Evolutionary conservation across 306 rosid species (phyloP).

Genomic region (Vicia faba): DNA sequence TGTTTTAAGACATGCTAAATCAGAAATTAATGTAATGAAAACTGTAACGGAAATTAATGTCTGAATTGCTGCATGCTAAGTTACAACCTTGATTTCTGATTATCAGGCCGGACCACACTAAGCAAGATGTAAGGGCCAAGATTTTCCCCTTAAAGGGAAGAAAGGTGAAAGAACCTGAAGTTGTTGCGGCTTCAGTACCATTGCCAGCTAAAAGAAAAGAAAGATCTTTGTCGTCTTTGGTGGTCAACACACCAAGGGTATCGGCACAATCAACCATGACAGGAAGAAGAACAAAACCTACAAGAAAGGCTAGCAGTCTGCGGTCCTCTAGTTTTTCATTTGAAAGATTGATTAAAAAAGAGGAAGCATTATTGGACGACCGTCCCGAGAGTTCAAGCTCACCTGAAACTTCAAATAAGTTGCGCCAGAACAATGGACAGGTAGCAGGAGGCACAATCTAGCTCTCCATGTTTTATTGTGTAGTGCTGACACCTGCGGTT

Average conservation of each 20-base stretch:
- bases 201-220: conserved; percentile 87
- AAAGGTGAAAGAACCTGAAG: conserved; percentile 66
- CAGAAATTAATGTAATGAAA: not conserved
- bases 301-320: conserved; percentile 69
- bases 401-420: conserved; percentile 59
- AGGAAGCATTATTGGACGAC: conserved; percentile 61
- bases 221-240: conserved; percentile 92
- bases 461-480: conserved; percentile 19
- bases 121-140: conserved; percentile 85
- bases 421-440: conserved; percentile 53
- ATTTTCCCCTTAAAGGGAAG: conserved; percentile 76
- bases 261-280: conserved; percentile 66
- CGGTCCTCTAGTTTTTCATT: conserved; percentile 62
- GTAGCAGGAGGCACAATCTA: conserved; percentile 52
- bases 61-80: conserved; percentile 29
- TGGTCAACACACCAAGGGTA: conserved; percentile 87
- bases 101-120: conserved; percentile 90
- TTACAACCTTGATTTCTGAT: conserved; percentile 36
- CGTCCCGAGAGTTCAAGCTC: conserved; percentile 70
- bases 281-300: conserved; percentile 82
- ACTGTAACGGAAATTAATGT: not conserved
- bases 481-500: not conserved
- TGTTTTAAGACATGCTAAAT: conserved; percentile 8
- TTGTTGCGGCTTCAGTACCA: conserved; percentile 50
- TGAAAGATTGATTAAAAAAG: conserved; percentile 60